These are phyloP conservation scores for Nidula microcarpa DNA, from an alignment of 768 basidiomycete genomes.

Conservation along the genomic window DNA sequence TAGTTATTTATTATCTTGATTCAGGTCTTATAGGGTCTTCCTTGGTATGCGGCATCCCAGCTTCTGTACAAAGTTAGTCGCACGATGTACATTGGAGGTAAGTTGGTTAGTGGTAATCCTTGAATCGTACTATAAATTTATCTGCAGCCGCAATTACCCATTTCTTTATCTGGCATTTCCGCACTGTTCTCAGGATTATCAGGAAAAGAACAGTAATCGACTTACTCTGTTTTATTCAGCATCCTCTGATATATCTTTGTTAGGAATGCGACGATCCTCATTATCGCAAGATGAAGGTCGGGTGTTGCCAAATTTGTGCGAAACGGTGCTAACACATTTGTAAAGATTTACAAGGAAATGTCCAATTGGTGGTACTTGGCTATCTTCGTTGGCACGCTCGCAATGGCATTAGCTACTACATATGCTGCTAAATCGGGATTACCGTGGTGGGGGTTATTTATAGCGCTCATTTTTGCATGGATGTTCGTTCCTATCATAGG, in stretches of 20 bases:
- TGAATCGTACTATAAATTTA: not conserved
- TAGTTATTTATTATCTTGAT: not conserved
- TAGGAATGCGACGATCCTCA: constrained; percentile 32
- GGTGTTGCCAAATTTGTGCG: not conserved
- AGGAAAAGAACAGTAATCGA: constrained; percentile 19
- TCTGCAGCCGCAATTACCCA: constrained; percentile 38
- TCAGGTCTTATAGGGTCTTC: constrained; percentile 21
- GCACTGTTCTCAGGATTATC: constrained; percentile 32
- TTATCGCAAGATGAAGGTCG: constrained; percentile 32
- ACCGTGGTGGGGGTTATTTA: constrained; percentile 33
- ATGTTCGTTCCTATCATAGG: constrained; percentile 46
- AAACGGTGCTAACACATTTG: not conserved
- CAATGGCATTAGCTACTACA: constrained; percentile 26
- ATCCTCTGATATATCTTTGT: constrained; percentile 9
- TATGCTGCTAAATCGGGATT: constrained; percentile 31
- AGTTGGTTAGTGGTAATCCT: not conserved
- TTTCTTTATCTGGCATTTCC: constrained; percentile 44
- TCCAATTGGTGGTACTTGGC: constrained; percentile 31
- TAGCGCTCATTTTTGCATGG: constrained; percentile 42
- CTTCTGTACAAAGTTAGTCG: constrained; percentile 32
- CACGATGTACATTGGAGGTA: constrained; percentile 35
- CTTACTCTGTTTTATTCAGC: constrained; percentile 12
- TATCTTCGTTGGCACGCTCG: constrained; percentile 24
- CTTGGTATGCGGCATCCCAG: constrained; percentile 42
- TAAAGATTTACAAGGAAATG: constrained; percentile 28